These are phyloP conservation scores for Ustilago shanxiensis DNA, from an alignment of 1,284 basidiomycete species.

Conservation along the genomic window DNA sequence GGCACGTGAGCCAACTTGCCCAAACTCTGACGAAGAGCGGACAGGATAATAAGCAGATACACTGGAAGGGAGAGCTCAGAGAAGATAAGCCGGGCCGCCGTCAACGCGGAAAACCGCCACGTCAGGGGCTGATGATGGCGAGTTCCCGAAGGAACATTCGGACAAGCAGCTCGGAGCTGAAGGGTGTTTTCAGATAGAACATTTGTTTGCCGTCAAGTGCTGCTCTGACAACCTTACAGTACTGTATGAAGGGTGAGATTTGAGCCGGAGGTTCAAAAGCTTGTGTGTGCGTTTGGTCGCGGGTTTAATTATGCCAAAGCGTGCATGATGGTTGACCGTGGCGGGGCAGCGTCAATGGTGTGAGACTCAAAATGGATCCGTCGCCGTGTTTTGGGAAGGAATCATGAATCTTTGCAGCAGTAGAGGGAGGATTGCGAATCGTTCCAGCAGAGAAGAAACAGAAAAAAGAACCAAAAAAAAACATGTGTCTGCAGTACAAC, in stretches of 20 bases:
- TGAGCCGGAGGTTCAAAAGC: too few species aligned
- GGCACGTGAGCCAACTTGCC: too few species aligned
- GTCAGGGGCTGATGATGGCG: neutral
- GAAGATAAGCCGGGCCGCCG: neutral
- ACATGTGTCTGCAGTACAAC: neutral
- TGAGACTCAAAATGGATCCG: too few species aligned
- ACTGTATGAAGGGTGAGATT: too few species aligned
- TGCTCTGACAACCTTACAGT: too few species aligned
- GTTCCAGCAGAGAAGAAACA: slow-evolving; percentile 12
- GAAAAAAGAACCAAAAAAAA: neutral
- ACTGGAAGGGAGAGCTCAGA: neutral
- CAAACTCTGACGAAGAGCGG: neutral
- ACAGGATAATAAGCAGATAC: neutral
- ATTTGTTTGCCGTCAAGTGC: neutral
- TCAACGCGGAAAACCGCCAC: neutral
- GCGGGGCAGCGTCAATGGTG: too few species aligned
- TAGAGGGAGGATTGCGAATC: neutral
- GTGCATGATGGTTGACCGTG: too few species aligned
- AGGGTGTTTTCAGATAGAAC: neutral
- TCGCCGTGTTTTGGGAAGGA: neutral
- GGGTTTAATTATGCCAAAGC: too few species aligned
- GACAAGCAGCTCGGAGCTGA: slow-evolving; percentile 3
- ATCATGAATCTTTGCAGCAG: neutral
- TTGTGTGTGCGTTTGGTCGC: too few species aligned
- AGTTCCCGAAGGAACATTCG: neutral